phyloP scores from a whole-genome alignment of 2,329 filamentous ascomycete genomes.

The Colletotrichum tabaci region DNA sequence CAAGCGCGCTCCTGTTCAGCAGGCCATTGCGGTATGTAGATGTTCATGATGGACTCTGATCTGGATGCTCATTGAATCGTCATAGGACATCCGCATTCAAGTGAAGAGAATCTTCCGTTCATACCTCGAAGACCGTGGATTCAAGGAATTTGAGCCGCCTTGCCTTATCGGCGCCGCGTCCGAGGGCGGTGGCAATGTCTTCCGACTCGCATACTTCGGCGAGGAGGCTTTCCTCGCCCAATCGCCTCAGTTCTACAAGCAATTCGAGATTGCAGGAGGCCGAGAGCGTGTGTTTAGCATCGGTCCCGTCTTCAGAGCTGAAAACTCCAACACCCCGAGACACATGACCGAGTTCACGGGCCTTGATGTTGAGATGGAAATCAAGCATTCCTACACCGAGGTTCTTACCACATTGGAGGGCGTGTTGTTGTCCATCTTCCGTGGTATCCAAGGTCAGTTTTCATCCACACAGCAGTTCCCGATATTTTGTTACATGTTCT shows the following conservation, averaged over 20 bases:
- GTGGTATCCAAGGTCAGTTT: slow-evolving; percentile 67
- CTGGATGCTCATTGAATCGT: no score
- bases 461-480: neutral
- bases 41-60: no score
- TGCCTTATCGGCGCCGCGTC: slow-evolving; percentile 91
- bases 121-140: slow-evolving; percentile 26
- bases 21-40: slow-evolving; percentile 73
- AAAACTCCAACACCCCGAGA: slow-evolving; percentile 86
- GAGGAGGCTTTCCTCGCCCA: slow-evolving; percentile 85
- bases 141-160: slow-evolving; percentile 82
- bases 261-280: slow-evolving; percentile 85
- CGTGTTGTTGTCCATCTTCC: slow-evolving; percentile 85
- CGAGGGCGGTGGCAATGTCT: slow-evolving; percentile 94
- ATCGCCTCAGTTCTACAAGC: slow-evolving; percentile 90
- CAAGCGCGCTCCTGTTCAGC: slow-evolving; percentile 90
- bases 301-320: slow-evolving; percentile 87
- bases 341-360: slow-evolving; percentile 93
- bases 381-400: slow-evolving; percentile 83
- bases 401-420: slow-evolving; percentile 80
- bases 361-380: slow-evolving; percentile 92
- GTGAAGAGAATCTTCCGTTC: slow-evolving; percentile 49
- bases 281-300: slow-evolving; percentile 85
- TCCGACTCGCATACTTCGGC: slow-evolving; percentile 91
- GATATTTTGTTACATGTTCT: slow-evolving; percentile 20
- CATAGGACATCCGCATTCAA: slow-evolving; percentile 58